phyloP scores from a whole-genome alignment of 2,329 filamentous ascomycete species.

The Xylaria digitata region DNA sequence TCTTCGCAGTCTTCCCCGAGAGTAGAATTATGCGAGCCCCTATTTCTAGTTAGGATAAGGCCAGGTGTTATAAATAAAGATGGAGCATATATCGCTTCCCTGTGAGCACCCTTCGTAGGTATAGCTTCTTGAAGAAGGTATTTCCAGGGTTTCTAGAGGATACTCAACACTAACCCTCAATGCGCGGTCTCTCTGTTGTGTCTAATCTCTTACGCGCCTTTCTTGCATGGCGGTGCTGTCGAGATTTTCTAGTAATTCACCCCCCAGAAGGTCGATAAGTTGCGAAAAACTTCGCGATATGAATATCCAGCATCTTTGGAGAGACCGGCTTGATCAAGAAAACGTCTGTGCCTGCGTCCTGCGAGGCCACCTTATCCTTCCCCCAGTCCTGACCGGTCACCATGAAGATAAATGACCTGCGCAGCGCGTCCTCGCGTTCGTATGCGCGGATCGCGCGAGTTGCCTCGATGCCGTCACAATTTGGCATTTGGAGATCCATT shows the following conservation, averaged over 20 bases:
- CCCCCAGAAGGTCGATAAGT: neutral
- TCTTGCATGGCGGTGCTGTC: neutral
- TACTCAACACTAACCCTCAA: too few relatives aligned
- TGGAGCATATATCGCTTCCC: too few relatives aligned
- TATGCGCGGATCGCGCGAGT: slow-evolving; percentile 22
- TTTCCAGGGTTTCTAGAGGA: too few relatives aligned
- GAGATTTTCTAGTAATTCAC: neutral
- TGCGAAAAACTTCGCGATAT: slow-evolving; percentile 16
- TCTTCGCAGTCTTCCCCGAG: too few relatives aligned
- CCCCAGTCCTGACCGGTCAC: slow-evolving; percentile 32
- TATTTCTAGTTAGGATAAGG: too few relatives aligned
- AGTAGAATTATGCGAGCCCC: too few relatives aligned
- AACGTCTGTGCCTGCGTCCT: slow-evolving; percentile 15
- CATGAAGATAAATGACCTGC: slow-evolving; percentile 26
- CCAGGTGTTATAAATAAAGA: too few relatives aligned
- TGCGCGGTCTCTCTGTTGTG: too few relatives aligned
- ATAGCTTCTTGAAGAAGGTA: too few relatives aligned
- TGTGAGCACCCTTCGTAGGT: too few relatives aligned
- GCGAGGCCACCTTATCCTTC: slow-evolving; percentile 17
- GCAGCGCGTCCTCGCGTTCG: slow-evolving; percentile 3
- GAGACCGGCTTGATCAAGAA: slow-evolving; percentile 28
- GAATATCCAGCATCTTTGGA: slow-evolving; percentile 10
- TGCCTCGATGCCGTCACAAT: slow-evolving; percentile 28
- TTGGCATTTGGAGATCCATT: slow-evolving; percentile 33
- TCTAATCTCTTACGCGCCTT: neutral